A percentile compares a stretch with the other conserved stretches of the same genome.
Evolutionary conservation across 169 alveolate genomes (phyloP).

Genomic region (Plasmodium inui): DNA sequence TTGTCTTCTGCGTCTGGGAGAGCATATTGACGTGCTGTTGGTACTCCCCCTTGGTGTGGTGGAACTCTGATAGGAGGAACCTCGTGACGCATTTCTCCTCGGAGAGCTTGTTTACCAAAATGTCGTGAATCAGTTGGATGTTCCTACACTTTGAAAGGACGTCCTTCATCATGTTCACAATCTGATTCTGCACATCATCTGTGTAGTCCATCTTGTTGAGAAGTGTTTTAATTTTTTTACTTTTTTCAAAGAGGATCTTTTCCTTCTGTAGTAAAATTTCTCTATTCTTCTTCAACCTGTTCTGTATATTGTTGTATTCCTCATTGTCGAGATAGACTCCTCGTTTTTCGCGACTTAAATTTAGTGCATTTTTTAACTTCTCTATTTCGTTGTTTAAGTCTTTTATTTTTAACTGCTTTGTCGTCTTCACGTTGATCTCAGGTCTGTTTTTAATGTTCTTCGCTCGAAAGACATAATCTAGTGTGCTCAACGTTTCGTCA

Average conservation of each 20-base stretch:
- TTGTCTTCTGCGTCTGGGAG: constrained; percentile 2
- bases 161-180: constrained; percentile 12
- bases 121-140: constrained; percentile 38
- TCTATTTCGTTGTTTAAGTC: constrained; percentile 83
- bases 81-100: constrained; percentile 52
- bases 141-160: constrained; percentile 31
- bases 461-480: constrained; percentile 94
- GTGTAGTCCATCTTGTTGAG: constrained; percentile 59
- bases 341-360: constrained; percentile 78
- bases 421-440: constrained; percentile 91
- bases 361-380: constrained; percentile 78
- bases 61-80: constrained; percentile 10
- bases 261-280: constrained; percentile 61
- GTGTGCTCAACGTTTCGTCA: constrained; percentile 93
- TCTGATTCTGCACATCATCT: constrained; percentile 59
- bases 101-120: constrained; percentile 12
- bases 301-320: constrained; percentile 69
- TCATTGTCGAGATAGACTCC: constrained; percentile 78
- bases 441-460: constrained; percentile 93
- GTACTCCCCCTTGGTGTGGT: constrained; percentile 6
- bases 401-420: constrained; percentile 87
- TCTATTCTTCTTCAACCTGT: constrained; percentile 37
- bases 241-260: constrained; percentile 46
- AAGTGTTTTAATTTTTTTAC: constrained; percentile 57
- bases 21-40: not conserved